Conservation (phyloP, 148 eudicot genomes). For the Camellia granthamiana region DNA sequence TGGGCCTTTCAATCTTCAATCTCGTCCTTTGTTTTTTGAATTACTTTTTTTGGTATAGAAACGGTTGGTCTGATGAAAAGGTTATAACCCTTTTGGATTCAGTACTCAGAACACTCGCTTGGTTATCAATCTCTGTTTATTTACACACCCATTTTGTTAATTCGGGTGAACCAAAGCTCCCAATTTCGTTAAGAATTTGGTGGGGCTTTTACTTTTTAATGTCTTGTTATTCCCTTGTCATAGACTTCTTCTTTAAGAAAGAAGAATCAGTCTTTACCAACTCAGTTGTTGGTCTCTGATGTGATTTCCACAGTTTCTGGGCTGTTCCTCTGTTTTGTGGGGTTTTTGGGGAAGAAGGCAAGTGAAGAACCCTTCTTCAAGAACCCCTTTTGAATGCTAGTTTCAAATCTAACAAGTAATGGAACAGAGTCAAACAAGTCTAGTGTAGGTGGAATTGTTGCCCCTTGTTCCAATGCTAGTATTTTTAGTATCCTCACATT, state of each 20-base stretch:
- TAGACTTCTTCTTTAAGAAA: constrained; percentile 22
- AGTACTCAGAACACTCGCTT: constrained; percentile 31
- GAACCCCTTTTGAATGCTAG: constrained; percentile 55
- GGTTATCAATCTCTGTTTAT: constrained; percentile 44
- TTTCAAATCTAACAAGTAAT: constrained; percentile 3
- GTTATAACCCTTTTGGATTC: constrained; percentile 44
- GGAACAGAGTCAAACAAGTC: constrained; percentile 13
- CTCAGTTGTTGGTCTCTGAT: constrained; percentile 40
- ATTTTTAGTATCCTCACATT: constrained; percentile 45
- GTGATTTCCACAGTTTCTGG: constrained; percentile 37
- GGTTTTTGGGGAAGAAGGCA: constrained; percentile 33
- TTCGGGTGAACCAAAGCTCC: constrained; percentile 37
- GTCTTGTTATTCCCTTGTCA: constrained; percentile 54
- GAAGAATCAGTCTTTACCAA: constrained; percentile 22
- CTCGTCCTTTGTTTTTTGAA: constrained; percentile 36
- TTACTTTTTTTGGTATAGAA: constrained; percentile 53
- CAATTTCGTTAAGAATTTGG: constrained; percentile 61
- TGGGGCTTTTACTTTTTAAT: constrained; percentile 54
- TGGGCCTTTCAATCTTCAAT: constrained; percentile 38
- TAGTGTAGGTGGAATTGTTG: constrained; percentile 21
- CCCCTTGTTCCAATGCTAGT: constrained; percentile 39
- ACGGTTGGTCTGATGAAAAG: constrained; percentile 54
- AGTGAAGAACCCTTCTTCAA: constrained; percentile 24
- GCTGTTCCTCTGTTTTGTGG: constrained; percentile 32
- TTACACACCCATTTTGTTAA: constrained; percentile 29